Evolutionary conservation across 768 basidiomycete species (phyloP).

Genomic region (Tylopilus rubrobrunneus): DNA sequence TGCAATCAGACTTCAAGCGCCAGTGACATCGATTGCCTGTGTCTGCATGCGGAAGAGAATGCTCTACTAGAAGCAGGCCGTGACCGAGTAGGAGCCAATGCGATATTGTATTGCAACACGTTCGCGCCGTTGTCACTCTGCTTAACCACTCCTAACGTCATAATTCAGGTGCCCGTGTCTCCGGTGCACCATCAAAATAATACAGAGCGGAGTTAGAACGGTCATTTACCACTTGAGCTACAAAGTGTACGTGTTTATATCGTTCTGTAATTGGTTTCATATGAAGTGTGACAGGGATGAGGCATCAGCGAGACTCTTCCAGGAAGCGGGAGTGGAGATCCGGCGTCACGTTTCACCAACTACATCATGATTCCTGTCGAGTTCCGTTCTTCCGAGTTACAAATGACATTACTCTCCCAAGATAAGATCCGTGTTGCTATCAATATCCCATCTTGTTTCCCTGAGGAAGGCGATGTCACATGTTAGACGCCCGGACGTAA

Average conservation of each 20-base stretch:
- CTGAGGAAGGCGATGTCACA: constrained; percentile 47
- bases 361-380: constrained; percentile 11
- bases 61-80: constrained; percentile 91
- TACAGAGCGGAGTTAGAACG: constrained; percentile 86
- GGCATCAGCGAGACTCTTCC: constrained; percentile 72
- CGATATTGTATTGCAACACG: constrained; percentile 99
- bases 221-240: constrained; percentile 96
- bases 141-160: not conserved
- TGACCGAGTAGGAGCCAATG: constrained; percentile 77
- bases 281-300: constrained; percentile 56
- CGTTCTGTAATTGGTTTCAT: not conserved
- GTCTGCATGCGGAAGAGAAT: constrained; percentile 97
- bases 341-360: constrained; percentile 59
- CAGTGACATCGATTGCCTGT: constrained; percentile 75
- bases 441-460: constrained; percentile 62
- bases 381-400: not conserved
- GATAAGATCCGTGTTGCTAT: constrained; percentile 33
- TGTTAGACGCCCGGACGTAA: constrained; percentile 44
- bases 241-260: constrained; percentile 68
- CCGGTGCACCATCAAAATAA: constrained; percentile 95
- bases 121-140: constrained; percentile 36
- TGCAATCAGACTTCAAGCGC: constrained; percentile 60
- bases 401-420: constrained; percentile 26
- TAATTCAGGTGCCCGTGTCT: constrained; percentile 87
- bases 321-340: constrained; percentile 78